phyloP scores from a whole-genome alignment of 176 grass and related monocot genomes.

The Carex kokanica region DNA sequence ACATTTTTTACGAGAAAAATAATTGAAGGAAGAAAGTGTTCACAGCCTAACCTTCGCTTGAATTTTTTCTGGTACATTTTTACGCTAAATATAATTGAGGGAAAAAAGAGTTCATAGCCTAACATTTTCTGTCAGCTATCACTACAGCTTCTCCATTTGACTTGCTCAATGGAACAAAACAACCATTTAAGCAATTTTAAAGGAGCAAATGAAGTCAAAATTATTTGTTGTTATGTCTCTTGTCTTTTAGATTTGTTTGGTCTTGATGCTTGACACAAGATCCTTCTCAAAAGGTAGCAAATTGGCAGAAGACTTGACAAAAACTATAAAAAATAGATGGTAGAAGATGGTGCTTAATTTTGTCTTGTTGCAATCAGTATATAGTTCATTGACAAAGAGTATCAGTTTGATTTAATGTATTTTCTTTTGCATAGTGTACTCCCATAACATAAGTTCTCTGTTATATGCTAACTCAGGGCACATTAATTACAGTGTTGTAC shows the following conservation, averaged over 20 bases:
- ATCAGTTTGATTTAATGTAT: neutral
- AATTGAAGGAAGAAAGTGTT: neutral
- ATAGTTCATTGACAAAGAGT: neutral
- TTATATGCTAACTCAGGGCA: neutral
- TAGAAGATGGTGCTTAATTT: neutral
- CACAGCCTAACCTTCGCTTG: too few species aligned
- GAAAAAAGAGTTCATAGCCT: neutral
- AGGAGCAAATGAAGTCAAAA: constrained; percentile 15
- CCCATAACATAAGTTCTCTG: neutral
- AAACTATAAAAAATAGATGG: neutral
- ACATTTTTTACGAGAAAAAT: neutral
- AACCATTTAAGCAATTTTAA: neutral
- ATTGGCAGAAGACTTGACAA: neutral
- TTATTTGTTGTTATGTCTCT: constrained; percentile 27
- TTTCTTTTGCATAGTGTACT: neutral
- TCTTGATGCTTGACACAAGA: constrained; percentile 9
- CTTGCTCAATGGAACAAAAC: constrained; percentile 14
- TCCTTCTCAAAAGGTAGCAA: neutral
- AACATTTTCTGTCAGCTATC: neutral
- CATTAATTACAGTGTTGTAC: neutral
- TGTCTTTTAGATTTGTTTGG: neutral
- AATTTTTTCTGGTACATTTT: neutral
- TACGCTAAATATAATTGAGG: neutral
- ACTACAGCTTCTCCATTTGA: neutral
- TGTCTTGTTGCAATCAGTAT: neutral